Evolutionary conservation across 805 yeast species (phyloP), one percentile per base, ranked within the genome.

Genomic region (Lachancea thermotolerans): DNA sequence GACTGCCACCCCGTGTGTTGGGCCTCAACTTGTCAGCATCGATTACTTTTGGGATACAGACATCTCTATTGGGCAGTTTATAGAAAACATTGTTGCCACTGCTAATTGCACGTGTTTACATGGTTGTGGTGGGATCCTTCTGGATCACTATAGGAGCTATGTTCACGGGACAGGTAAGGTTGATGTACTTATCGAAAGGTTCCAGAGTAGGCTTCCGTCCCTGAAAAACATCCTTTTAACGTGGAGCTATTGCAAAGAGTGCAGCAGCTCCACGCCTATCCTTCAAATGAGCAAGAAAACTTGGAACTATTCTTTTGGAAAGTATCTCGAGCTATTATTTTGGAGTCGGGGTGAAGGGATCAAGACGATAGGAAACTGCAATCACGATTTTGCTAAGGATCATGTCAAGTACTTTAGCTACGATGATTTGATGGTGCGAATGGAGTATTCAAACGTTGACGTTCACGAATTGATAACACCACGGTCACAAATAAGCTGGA

Each of bases 21-120:
- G 98, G 0, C 99, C 99, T 0, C 87, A 79, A 45, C 70, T 80
- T n/a, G 79, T 86, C 30, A 78, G 81, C 1, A 82, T 90, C 40
- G 96, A 90, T 49, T 95, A 75, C 58, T 93, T 91, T 60, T 80
- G 95, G 70, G 96, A 88, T 40, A 85, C 82, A 47, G 99, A 95
- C 61, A 82, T 85, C 58, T 82, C 95, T 9, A 65, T 95, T 36
- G 99, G 99, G 0, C 86, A 85, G 55, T 88, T 82, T 53, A 78
- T 93, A 36, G 97, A 95, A 57, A 85, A 82, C 44, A 71, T 81
- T 33, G 82, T 88, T 47, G 68, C 75, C 5, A 82, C 85, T n/a
- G 80, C 87, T 0, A 67, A 72, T 18, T 77, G 73, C 42, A 65
- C 70, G 0, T 93, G 99, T 60, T 73, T 81, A 0, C 96, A 88